Evolutionary conservation across 140 eudicot genomes (phyloP), one percentile per base, ranked within the genome.

Genomic region (Anethum foeniculum): DNA sequence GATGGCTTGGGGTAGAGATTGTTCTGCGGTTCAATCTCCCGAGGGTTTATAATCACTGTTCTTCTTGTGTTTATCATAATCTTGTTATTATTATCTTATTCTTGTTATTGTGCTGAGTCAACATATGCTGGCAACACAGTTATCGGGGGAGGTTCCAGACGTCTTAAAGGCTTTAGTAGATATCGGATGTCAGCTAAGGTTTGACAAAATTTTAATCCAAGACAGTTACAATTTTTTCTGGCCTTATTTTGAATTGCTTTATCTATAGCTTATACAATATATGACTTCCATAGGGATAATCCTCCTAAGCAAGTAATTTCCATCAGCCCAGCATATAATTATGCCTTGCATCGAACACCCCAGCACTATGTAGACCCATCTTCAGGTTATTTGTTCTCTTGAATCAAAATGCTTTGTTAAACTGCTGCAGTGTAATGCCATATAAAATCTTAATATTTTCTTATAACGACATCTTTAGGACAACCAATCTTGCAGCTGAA

Each of bases 221-320:
- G 44, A 68, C 44, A 28, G 30, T 9, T 19, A 21, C 34, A 21
- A 1, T 15, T 41, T 48, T 36, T 54, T 52, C 11, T 39, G 23
- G 23, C 32, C 39, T 32, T 81, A 28, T 56, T 38, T 81, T 75
- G 54, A 69, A 32, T 67, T 46, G 69, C 38, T 69, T 25, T 14
- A 0, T 84, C 49, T 36, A 21, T 76, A 13, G 43, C 36, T 51
- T 73, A 23, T 34, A 27, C 19, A 47, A 44, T 46, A 75, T 67
- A 30, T 81, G n/a, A 41, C 18, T 69, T 69, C 34, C 73, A 14
- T 83, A 95, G 99, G 91, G 89, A 84, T 18, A 90, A 95, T 80
- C 97, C 99, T 27, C 96, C 99, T 72, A 92, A 92, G 72, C 97
- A 95, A 86, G 93, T 92, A 80, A 90, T 95, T 81, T 89, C 99